A percentile compares a stretch with the other conserved stretches of the same genome.
These are phyloP conservation scores for Sporothrix mexicana DNA, from an alignment of 2,329 filamentous ascomycete genomes.

Conservation along the genomic window DNA sequence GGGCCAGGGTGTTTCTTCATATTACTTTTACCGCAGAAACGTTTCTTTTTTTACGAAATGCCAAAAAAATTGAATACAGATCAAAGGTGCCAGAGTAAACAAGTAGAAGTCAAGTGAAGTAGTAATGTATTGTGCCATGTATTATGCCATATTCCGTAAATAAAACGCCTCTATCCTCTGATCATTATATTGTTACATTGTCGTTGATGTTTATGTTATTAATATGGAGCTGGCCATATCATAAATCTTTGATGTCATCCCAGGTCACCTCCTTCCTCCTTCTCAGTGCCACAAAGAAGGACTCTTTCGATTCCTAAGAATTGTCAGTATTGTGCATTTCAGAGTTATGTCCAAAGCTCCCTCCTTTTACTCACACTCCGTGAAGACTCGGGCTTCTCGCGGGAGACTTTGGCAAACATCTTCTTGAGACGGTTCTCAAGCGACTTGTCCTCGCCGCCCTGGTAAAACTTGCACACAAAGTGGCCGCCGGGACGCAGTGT, in stretches of 20 bases:
- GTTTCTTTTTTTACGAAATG: slow-evolving; percentile 26
- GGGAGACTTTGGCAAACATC: slow-evolving; percentile 78
- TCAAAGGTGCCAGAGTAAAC: neutral
- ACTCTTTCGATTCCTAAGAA: slow-evolving; percentile 78
- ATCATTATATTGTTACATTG: slow-evolving; percentile 4
- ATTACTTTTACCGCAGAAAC: slow-evolving; percentile 28
- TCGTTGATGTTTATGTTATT: neutral
- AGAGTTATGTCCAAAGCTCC: too few relatives aligned
- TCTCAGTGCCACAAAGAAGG: slow-evolving; percentile 80
- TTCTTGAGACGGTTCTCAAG: slow-evolving; percentile 76
- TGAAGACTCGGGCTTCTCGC: slow-evolving; percentile 92
- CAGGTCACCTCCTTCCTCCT: slow-evolving; percentile 59
- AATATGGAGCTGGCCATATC: too few relatives aligned
- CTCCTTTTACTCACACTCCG: slow-evolving; percentile 68
- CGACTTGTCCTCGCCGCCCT: slow-evolving; percentile 82
- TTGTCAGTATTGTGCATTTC: neutral
- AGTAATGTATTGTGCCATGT: neutral
- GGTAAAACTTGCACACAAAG: slow-evolving; percentile 98
- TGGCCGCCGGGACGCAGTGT: slow-evolving; percentile 82
- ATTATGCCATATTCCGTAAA: neutral
- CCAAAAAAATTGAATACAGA: slow-evolving; percentile 32
- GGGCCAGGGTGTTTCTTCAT: slow-evolving; percentile 26
- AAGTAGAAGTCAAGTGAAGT: neutral
- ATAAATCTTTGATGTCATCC: slow-evolving; percentile 37
- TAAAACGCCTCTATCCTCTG: slow-evolving; percentile 1